Evolutionary conservation across 169 alveolate species (phyloP), one percentile per base, ranked within the genome.

Genomic region (Cardiosporidium cionae): DNA sequence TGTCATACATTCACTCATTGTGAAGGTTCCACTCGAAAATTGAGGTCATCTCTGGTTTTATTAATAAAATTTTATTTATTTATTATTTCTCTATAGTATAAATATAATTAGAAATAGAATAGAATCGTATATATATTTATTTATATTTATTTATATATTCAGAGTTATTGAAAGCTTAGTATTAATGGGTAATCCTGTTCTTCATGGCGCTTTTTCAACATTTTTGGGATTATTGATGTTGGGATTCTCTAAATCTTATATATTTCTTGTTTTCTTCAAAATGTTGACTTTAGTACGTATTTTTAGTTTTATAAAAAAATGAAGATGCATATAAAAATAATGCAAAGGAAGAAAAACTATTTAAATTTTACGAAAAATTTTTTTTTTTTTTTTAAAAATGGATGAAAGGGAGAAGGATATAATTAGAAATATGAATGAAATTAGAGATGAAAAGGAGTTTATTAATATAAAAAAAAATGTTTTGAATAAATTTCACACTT

Each of bases 191-290:
- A 82, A 83, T 23, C 87, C 90, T 4, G 85, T 86, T 27, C 81
- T 84, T 72, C 89, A 86, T 34, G 91, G 91, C 16, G 91, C 91
- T 22, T 70, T 76, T 68, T 84, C 91, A 27, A 81, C 90, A 0
- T 67, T 86, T 27, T 84, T 84, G 9, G 91, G 88, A 23, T 74
- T 84, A 0, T 69, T 84, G 32, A 81, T 82, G 32, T 77, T 84
- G 3, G 86, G 87, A 23, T 84, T 81, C 23, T 76, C 86, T 65
- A 75, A 86, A 34, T 86, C 91, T 0, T 79, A 74, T 72, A 85
- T 87, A 52, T 87, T 87, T 76, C 67, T 77, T 65, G 89, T 84
- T 34, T 87, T 87, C 84, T 87, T 84, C 82, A 78, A 81, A 32
- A 81, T 87, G 92, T 79, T 85, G 90, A 68, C 80, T 63, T 79